A percentile compares a stretch with the other conserved stretches of the same genome.
Evolutionary conservation across 257 asterid species (phyloP).

Genomic region (Verbena officinalis): DNA sequence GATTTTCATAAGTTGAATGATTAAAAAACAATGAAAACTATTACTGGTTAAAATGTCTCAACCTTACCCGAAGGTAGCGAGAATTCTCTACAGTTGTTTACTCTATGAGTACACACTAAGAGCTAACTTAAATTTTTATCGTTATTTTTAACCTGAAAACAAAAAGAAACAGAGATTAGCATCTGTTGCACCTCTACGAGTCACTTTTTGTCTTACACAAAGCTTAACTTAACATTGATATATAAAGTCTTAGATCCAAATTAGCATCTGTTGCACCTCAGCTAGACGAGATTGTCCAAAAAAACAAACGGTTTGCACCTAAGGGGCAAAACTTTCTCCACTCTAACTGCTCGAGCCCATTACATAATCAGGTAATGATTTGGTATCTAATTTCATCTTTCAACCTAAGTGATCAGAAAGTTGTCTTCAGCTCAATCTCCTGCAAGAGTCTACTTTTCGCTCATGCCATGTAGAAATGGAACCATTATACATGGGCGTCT

Average conservation of each 20-base stretch:
- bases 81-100: too few species aligned
- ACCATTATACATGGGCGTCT: too few species aligned
- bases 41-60: too few species aligned
- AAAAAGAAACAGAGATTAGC: too few species aligned
- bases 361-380: neutral
- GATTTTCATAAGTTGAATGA: too few species aligned
- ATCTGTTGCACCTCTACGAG: too few species aligned
- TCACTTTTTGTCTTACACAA: neutral
- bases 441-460: neutral
- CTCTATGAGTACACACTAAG: too few species aligned
- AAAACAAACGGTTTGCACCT: neutral
- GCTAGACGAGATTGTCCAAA: neutral
- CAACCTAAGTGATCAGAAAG: neutral
- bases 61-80: too few species aligned
- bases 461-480: too few species aligned
- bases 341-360: constrained; percentile 1
- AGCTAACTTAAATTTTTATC: too few species aligned
- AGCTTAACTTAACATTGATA: neutral
- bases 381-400: neutral
- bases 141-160: too few species aligned
- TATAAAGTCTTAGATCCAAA: constrained; percentile 5
- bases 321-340: neutral
- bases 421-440: neutral
- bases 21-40: too few species aligned
- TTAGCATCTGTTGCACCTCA: neutral